Conservation (phyloP, 2,329 filamentous ascomycete species). For the Colletotrichum tabaci region DNA sequence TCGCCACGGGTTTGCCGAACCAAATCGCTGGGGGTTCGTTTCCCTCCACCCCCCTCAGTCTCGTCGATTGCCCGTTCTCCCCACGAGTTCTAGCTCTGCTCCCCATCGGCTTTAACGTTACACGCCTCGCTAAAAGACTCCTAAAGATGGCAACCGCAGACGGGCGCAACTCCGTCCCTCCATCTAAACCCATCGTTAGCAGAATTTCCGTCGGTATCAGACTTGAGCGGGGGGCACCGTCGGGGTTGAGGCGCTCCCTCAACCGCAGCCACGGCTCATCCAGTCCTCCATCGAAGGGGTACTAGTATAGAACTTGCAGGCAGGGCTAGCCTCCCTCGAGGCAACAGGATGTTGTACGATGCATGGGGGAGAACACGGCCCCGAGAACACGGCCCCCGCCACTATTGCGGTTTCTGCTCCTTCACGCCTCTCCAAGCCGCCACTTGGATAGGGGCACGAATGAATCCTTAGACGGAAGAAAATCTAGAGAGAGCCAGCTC, state of each 20-base stretch:
- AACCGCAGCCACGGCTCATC: neutral
- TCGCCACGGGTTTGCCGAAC: conserved; percentile 9
- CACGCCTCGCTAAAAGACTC: neutral
- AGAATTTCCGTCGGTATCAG: neutral
- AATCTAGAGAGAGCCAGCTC: neutral
- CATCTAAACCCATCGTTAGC: neutral
- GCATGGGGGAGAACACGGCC: neutral
- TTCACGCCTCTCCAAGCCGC: neutral
- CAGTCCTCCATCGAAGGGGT: neutral
- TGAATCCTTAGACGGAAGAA: neutral
- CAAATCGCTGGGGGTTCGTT: conserved; percentile 8
- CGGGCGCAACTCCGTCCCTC: neutral
- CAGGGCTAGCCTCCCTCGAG: neutral
- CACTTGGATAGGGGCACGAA: conserved; percentile 22
- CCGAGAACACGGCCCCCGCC: conserved; percentile 1
- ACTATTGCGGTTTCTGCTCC: neutral
- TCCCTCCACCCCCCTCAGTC: neutral
- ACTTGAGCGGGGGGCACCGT: neutral
- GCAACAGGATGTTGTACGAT: neutral
- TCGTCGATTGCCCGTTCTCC: neutral
- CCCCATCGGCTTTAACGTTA: neutral
- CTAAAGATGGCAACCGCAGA: neutral
- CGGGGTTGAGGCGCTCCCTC: neutral
- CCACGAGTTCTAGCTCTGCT: neutral
- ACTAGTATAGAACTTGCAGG: neutral